Percentiles rank a stretch among this genome's conserved stretches.
phyloP scores from a whole-genome alignment of 2,329 filamentous ascomycete genomes.

The Colletotrichum trifolii region DNA sequence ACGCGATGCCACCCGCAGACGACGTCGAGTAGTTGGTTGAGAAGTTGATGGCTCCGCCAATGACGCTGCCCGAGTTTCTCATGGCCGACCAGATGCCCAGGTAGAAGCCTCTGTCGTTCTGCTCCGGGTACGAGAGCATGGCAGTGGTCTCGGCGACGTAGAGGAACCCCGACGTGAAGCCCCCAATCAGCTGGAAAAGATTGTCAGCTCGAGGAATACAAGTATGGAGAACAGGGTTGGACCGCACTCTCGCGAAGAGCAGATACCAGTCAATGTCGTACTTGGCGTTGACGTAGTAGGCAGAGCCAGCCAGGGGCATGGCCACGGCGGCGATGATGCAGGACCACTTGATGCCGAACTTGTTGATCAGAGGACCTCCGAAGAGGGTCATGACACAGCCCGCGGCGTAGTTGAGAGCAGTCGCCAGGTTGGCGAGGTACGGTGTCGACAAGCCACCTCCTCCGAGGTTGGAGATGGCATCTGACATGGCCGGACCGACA shows the following conservation, averaged over 20 bases:
- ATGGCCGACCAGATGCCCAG: constrained; percentile 41
- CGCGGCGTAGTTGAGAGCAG: constrained; percentile 17
- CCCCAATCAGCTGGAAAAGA: constrained; percentile 10
- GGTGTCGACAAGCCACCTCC: constrained; percentile 28
- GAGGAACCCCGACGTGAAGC: constrained; percentile 40
- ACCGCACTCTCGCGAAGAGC: constrained; percentile 41
- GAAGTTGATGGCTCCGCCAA: constrained; percentile 61
- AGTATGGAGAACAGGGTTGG: too few species aligned
- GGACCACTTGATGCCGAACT: constrained; percentile 49
- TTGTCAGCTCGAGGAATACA: too few species aligned
- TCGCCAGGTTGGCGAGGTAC: constrained; percentile 30
- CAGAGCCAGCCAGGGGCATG: constrained; percentile 48
- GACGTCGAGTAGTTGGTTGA: constrained; percentile 50
- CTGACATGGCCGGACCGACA: constrained; percentile 29
- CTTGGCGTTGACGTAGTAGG: constrained; percentile 47
- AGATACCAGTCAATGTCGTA: constrained; percentile 46
- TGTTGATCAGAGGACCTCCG: constrained; percentile 52
- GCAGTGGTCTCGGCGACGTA: constrained; percentile 44
- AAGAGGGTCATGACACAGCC: constrained; percentile 36
- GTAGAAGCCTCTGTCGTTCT: constrained; percentile 36
- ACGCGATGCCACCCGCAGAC: constrained; percentile 41
- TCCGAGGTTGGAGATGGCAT: constrained; percentile 31
- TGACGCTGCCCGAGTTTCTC: constrained; percentile 43
- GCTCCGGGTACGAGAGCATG: constrained; percentile 40
- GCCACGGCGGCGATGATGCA: constrained; percentile 49